A percentile compares a stretch with the other conserved stretches of the same genome.
phyloP scores from a whole-genome alignment of 352 stramenopile genomes.

The Pythium myriotylum region DNA sequence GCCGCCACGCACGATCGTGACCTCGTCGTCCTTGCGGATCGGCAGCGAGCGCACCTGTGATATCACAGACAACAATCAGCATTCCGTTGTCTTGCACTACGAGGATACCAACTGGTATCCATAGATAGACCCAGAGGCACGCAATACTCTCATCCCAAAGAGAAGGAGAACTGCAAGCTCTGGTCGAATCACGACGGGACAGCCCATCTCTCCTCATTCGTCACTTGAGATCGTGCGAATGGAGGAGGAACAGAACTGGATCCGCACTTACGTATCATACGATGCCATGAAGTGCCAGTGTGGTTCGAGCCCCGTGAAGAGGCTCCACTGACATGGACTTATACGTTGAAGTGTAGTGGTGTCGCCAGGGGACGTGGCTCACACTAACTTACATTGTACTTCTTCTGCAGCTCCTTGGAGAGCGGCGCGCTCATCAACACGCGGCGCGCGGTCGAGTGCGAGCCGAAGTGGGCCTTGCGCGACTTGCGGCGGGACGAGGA shows the following conservation, averaged over 20 bases:
- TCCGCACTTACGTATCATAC: slow-evolving; percentile 83
- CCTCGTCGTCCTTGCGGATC: slow-evolving; percentile 99
- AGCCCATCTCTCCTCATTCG: not conserved
- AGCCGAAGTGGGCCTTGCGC: slow-evolving; percentile 99
- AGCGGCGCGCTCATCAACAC: slow-evolving; percentile 98
- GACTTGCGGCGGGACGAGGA: slow-evolving; percentile 97
- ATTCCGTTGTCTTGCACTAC: not conserved
- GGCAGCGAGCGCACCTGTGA: slow-evolving; percentile 95
- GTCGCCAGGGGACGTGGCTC: slow-evolving; percentile 21
- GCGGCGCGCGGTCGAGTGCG: slow-evolving; percentile 95
- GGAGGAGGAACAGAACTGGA: slow-evolving; percentile 14
- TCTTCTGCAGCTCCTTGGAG: slow-evolving; percentile 99
- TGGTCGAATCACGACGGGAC: not conserved
- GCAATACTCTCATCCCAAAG: not conserved
- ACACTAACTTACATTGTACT: slow-evolving; percentile 98
- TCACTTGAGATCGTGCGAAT: not conserved
- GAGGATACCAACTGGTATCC: too few relatives aligned
- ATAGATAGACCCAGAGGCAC: too few relatives aligned
- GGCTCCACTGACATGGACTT: slow-evolving; percentile 83
- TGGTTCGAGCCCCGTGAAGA: not conserved
- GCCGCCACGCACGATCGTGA: slow-evolving; percentile 96
- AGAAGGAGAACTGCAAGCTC: not conserved
- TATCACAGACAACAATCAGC: slow-evolving; percentile 21
- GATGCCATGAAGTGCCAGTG: slow-evolving; percentile 91
- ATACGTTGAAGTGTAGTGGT: slow-evolving; percentile 86